Evolutionary conservation across 352 stramenopile species (phyloP).

Genomic region (Pythium myriotylum): DNA sequence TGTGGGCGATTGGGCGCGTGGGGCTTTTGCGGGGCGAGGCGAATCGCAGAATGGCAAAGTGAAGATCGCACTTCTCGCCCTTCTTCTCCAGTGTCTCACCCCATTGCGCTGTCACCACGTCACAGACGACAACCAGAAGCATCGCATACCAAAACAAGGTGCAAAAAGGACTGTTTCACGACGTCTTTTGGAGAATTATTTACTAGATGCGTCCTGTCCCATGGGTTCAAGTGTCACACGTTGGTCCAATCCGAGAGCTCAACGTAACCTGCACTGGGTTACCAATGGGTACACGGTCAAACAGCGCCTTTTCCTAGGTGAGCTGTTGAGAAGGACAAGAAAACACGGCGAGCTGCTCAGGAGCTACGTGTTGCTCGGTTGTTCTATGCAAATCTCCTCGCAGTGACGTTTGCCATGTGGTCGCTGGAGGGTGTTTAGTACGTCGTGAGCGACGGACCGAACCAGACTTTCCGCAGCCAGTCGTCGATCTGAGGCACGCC

Average conservation of each 20-base stretch:
- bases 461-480: constrained; percentile 67
- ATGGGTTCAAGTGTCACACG: constrained; percentile 6
- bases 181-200: neutral
- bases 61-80: neutral
- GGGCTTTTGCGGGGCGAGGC: too few relatives aligned
- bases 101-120: neutral
- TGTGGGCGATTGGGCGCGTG: too few relatives aligned
- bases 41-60: constrained; percentile 12
- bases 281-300: constrained; percentile 16
- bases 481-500: constrained; percentile 66
- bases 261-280: constrained; percentile 7
- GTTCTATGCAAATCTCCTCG: too few relatives aligned
- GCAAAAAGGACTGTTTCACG: neutral
- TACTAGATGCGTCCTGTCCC: constrained; percentile 10
- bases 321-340: too few relatives aligned
- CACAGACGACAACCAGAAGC: neutral
- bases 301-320: too few relatives aligned
- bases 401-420: too few relatives aligned
- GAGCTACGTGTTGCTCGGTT: too few relatives aligned
- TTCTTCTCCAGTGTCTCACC: constrained; percentile 6
- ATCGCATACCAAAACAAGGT: constrained; percentile 1
- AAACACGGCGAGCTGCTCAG: too few relatives aligned
- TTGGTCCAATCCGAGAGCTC: neutral
- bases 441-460: constrained; percentile 32
- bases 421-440: neutral